Base-by-base conservation (phyloP, 2,329 filamentous ascomycete species). In the Cercospora sp. region DNA sequence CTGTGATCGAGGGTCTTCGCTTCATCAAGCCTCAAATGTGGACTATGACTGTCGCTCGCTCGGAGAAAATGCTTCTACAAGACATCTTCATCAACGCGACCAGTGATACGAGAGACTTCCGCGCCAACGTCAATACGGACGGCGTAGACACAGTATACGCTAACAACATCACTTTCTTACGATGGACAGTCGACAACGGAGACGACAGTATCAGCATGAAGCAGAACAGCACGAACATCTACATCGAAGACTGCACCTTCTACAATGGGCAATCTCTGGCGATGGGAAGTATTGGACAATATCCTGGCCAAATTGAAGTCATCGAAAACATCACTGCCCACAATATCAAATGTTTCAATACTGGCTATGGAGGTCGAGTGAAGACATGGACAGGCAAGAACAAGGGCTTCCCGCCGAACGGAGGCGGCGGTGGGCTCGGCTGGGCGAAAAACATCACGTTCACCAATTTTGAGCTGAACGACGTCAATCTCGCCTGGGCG, bases 231-330 rank as follows among this genome's bases (percentile, higher is more conserved):
- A 87, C 82, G 18, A 84, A 87, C 70, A 85, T 88, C 55, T 75
- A 76, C 45, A 80, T 88, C 63, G 79, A 81, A 24, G 81, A 88
- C 74, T 82, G 78, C 60, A 79, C 78, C 3, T 86, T 87, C 74
- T 80, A 82, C 68, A 80, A 81, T 28, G 85, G 85, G 1, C 79
- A 83, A 3, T 85, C 85, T 1, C 78, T 88, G 21, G 85, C 86
- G 2, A 81, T 89, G 34, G 86, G 86, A 1, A 85, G 83, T 40
- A 85, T 89, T 61, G 86, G 85, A 0, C 87, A 88, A 75, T 87
- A 86, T 70, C 77, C 82, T 0, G 81, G 79, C 10, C 71, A 75
- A 2, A 84, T 80, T 65, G 85, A 88, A 71, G 81, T 79, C 12
- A 80, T 88, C 10, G 80, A 85, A 72, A 81, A 83, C 65, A 79